phyloP scores from a whole-genome alignment of 108 stramenopile species.

The Aureococcus anophagefferens region DNA sequence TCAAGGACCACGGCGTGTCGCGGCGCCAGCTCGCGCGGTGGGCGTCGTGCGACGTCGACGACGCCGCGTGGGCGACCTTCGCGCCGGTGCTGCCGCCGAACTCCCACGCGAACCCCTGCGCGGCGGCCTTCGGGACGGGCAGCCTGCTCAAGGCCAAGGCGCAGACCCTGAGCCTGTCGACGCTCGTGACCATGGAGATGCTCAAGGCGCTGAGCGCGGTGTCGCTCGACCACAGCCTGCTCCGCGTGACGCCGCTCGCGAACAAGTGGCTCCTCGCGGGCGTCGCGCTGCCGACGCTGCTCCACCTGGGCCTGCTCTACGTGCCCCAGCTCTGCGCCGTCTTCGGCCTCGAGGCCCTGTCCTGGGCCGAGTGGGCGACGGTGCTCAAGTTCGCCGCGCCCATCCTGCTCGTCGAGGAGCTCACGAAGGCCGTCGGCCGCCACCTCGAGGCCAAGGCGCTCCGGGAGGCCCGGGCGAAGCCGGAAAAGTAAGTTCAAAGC shows the following conservation, averaged over 20 bases:
- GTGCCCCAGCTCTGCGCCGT: constrained; percentile 61
- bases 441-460: too few relatives aligned
- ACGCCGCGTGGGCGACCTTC: constrained; percentile 1
- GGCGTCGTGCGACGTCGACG: constrained; percentile 34
- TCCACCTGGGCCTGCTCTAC: constrained; percentile 80
- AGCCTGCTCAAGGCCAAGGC: constrained; percentile 12
- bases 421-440: constrained; percentile 63
- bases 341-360: constrained; percentile 76
- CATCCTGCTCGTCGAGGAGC: constrained; percentile 80
- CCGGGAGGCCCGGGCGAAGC: too few relatives aligned
- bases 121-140: not conserved
- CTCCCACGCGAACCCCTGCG: not conserved
- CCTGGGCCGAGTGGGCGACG: constrained; percentile 64
- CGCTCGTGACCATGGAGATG: constrained; percentile 91
- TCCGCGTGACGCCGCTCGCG: constrained; percentile 71
- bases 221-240: constrained; percentile 76
- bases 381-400: constrained; percentile 70
- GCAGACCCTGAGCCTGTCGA: constrained; percentile 80
- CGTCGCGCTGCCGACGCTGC: constrained; percentile 71
- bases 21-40: constrained; percentile 41
- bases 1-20: constrained; percentile 44
- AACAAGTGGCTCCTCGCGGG: constrained; percentile 79
- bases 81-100: not conserved
- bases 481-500: too few relatives aligned
- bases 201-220: constrained; percentile 89